These are phyloP conservation scores for Lojkania enalia DNA, from an alignment of 2,329 filamentous ascomycete species.

Conservation along the genomic window DNA sequence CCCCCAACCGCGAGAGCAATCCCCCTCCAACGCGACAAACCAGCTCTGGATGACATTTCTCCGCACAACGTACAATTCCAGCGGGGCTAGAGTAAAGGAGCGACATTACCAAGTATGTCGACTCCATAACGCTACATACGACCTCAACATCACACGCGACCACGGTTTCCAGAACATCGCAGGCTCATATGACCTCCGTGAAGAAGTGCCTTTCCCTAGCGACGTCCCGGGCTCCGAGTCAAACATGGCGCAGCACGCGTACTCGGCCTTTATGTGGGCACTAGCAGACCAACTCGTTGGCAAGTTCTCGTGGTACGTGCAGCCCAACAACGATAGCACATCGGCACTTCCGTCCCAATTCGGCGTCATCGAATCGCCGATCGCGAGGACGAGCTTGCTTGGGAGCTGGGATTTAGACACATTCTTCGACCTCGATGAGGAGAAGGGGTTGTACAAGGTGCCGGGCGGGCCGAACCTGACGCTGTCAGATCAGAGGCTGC, in stretches of 20 bases:
- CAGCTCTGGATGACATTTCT: constrained; percentile 21
- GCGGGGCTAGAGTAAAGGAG: constrained; percentile 9
- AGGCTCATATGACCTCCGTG: constrained; percentile 13
- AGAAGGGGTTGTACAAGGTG: constrained; percentile 12
- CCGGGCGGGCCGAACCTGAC: not conserved
- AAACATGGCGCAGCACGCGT: constrained; percentile 23
- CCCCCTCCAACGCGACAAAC: constrained; percentile 15
- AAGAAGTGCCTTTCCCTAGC: constrained; percentile 9
- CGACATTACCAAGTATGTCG: constrained; percentile 19
- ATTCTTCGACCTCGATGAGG: constrained; percentile 19
- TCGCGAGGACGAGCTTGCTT: constrained; percentile 15
- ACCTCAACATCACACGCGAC: constrained; percentile 12
- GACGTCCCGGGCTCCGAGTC: constrained; percentile 6
- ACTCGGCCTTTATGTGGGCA: constrained; percentile 22
- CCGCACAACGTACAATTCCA: not conserved
- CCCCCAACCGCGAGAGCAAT: constrained; percentile 14
- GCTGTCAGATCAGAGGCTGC: constrained; percentile 13
- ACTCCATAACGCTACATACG: constrained; percentile 14
- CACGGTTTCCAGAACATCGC: constrained; percentile 18
- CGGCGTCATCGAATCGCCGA: constrained; percentile 15
- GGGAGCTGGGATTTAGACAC: constrained; percentile 16
- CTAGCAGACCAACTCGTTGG: constrained; percentile 21
- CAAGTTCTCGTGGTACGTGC: constrained; percentile 17
- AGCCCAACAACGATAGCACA: constrained; percentile 2
- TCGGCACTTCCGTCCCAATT: constrained; percentile 12